Evolutionary conservation across 208 protist genomes (phyloP), one percentile per base, ranked within the genome.

Genomic region (Acanthamoeba culbertsoni): DNA sequence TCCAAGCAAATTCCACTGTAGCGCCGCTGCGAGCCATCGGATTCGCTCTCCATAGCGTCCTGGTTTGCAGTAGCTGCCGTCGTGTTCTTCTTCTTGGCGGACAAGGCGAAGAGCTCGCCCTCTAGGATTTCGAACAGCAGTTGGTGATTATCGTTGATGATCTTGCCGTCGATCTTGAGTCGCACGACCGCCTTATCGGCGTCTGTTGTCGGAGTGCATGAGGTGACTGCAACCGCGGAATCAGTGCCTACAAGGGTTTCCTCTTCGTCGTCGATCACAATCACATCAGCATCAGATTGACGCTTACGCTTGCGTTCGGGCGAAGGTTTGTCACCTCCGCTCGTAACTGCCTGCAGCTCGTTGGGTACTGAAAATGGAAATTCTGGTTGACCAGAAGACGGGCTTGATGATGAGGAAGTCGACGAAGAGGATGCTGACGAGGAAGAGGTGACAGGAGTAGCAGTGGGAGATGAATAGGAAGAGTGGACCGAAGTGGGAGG

Each of bases 81-180:
- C 23, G 63, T 3, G 10, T 51, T 31, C 10, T 33, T 20, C 37
- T 8, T 3, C 68, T 48, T 79, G 68, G 68, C 16, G 18, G 48
- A 26, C 40, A 79, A 16, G 6, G 68, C 35, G 2, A 20, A 26
- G 18, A 79, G 68, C 23, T 79, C 68, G 42, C 68, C 68, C 42
- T 79, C 68, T 16, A 79, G 68, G 12, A 79, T 79, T 40, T 79
- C 68, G 28, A 79, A 79, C 68, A 79, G 68, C 40, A 79, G 68
- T 40, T 79, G 68, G 23, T 79, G 68, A 20, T 79, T 79, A 10
- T 79, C 68, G 68, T 79, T 79, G 68, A 79, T 79, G 5, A 79
- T 79, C 68, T 79, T 79, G 42, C 68, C 68, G 37, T 79, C 68
- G 68, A 79, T 79, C 37, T 79, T 79, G 68, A 79, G 68, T 28